Conservation (phyloP, 768 basidiomycete genomes). For the Termitomyces eurrhizus region DNA sequence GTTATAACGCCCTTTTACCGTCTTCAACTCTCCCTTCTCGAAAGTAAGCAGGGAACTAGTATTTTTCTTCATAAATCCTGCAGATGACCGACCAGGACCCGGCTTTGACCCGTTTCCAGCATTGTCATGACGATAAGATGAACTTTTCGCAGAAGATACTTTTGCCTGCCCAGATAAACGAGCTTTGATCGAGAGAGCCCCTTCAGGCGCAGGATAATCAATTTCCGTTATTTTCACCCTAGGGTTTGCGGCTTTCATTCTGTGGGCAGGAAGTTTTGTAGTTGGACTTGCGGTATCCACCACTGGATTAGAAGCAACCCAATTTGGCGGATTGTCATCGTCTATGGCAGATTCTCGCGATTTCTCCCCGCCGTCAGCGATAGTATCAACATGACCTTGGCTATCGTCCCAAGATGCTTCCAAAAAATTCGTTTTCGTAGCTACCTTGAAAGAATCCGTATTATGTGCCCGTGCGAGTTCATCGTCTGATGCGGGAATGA, state of each 20-base stretch:
- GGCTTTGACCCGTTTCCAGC: slow-evolving; percentile 26
- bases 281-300: neutral
- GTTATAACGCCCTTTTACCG: slow-evolving; percentile 42
- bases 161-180: slow-evolving; percentile 30
- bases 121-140: slow-evolving; percentile 3
- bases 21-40: slow-evolving; percentile 48
- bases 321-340: neutral
- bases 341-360: neutral
- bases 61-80: slow-evolving; percentile 33
- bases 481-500: slow-evolving; percentile 29
- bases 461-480: slow-evolving; percentile 21
- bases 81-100: slow-evolving; percentile 50
- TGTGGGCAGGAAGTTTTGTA: slow-evolving; percentile 35
- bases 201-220: slow-evolving; percentile 24
- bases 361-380: neutral
- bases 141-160: slow-evolving; percentile 3
- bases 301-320: neutral
- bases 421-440: neutral
- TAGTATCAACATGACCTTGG: neutral
- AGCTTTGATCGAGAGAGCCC: slow-evolving; percentile 48
- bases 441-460: neutral
- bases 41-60: slow-evolving; percentile 52
- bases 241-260: slow-evolving; percentile 47
- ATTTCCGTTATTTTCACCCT: slow-evolving; percentile 49
- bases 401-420: neutral